Evolutionary conservation across 2,329 filamentous ascomycete species (phyloP).

Genomic region (Exserohilum rostratum): DNA sequence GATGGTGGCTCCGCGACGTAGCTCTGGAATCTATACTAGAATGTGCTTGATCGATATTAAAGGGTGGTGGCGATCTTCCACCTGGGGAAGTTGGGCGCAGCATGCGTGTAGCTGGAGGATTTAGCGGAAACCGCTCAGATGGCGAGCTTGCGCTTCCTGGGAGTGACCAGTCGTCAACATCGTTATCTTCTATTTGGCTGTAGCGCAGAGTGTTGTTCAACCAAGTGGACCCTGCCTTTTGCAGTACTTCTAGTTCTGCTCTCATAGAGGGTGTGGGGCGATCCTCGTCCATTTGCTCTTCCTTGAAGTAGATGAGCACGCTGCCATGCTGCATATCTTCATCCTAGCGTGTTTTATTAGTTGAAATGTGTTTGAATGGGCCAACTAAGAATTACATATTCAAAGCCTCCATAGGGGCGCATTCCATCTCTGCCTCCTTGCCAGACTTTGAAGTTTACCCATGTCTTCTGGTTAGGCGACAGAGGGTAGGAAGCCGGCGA

Average conservation of each 20-base stretch:
- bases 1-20: constrained; percentile 23
- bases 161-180: constrained; percentile 41
- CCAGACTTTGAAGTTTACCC: constrained; percentile 49
- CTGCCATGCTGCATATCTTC: constrained; percentile 48
- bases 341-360: constrained; percentile 32
- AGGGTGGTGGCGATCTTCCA: constrained; percentile 36
- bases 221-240: constrained; percentile 47
- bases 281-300: constrained; percentile 46
- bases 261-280: constrained; percentile 45
- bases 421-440: constrained; percentile 36
- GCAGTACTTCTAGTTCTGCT: constrained; percentile 43
- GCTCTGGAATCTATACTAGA: constrained; percentile 16
- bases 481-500: constrained; percentile 28
- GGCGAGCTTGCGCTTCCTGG: constrained; percentile 30
- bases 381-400: constrained; percentile 33
- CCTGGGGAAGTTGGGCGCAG: constrained; percentile 32
- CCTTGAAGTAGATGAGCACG: constrained; percentile 49
- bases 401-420: constrained; percentile 46
- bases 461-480: constrained; percentile 33
- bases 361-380: background rate
- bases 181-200: constrained; percentile 43
- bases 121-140: constrained; percentile 20
- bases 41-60: constrained; percentile 39
- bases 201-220: constrained; percentile 45
- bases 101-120: constrained; percentile 31